Percentiles rank a stretch among this genome's conserved stretches.
phyloP scores from a whole-genome alignment of 2,329 filamentous ascomycete genomes.

The Madurella fahalii region DNA sequence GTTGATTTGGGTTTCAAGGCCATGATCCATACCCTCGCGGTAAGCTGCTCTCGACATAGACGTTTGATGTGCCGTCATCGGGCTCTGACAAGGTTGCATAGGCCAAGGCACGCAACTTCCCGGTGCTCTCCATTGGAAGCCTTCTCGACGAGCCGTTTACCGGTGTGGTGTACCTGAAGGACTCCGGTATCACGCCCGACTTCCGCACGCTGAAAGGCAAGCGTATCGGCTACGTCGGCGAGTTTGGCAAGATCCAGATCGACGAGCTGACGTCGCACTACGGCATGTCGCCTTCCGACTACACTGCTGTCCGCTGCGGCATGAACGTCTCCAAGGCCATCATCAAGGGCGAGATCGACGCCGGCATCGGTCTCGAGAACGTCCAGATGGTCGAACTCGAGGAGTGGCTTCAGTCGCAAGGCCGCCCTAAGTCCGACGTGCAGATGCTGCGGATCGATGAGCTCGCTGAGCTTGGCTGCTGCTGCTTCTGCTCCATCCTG shows the following conservation, averaged over 20 bases:
- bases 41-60: conserved; percentile 29
- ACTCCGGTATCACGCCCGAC: conserved; percentile 68
- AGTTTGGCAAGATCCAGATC: conserved; percentile 81
- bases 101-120: conserved; percentile 73
- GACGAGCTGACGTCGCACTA: conserved; percentile 77
- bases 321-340: conserved; percentile 80
- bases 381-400: conserved; percentile 80
- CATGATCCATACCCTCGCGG: conserved; percentile 77
- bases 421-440: conserved; percentile 61
- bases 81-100: conserved; percentile 26
- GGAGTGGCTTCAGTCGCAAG: conserved; percentile 65
- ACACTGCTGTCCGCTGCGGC: conserved; percentile 72
- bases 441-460: conserved; percentile 80
- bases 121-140: conserved; percentile 67
- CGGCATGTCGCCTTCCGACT: conserved; percentile 67
- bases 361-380: conserved; percentile 70
- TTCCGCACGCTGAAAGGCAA: conserved; percentile 73
- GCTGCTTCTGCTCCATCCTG: conserved; percentile 78
- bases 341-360: conserved; percentile 67
- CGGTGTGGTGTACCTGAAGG: conserved; percentile 71
- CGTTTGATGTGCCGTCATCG: too few relatives aligned
- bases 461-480: conserved; percentile 74
- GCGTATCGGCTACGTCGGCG: conserved; percentile 73
- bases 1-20: conserved; percentile 78
- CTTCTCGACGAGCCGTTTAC: conserved; percentile 78